Percentiles rank a stretch among this genome's conserved stretches.
These are phyloP conservation scores for Fusarium annulatum DNA, from an alignment of 2,329 filamentous ascomycete genomes.

Conservation along the genomic window DNA sequence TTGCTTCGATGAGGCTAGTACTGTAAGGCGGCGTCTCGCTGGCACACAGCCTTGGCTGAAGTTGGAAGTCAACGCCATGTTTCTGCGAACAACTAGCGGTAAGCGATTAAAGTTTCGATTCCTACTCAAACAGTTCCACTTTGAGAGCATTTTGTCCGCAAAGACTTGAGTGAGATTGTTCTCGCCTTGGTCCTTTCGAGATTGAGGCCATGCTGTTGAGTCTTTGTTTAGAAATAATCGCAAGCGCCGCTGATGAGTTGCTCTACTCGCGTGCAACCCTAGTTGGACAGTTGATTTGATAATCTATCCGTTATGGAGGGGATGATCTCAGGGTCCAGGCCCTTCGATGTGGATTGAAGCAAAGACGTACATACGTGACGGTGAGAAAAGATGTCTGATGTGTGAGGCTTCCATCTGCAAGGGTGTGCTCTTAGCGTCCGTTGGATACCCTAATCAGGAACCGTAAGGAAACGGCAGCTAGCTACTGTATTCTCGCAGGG, in stretches of 20 bases:
- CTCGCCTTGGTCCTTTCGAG: neutral
- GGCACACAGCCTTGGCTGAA: slow-evolving; percentile 31
- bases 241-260: slow-evolving; percentile 28
- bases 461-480: slow-evolving; percentile 35
- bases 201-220: slow-evolving; percentile 3
- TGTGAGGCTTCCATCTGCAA: slow-evolving; percentile 11
- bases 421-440: slow-evolving; percentile 31
- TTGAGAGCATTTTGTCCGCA: slow-evolving; percentile 3
- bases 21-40: slow-evolving; percentile 27
- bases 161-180: neutral
- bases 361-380: slow-evolving; percentile 24
- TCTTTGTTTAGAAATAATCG: neutral
- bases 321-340: slow-evolving; percentile 45
- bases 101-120: slow-evolving; percentile 28
- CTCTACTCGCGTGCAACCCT: slow-evolving; percentile 37
- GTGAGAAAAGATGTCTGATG: slow-evolving; percentile 16
- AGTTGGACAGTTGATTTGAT: slow-evolving; percentile 37
- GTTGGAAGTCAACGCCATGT: slow-evolving; percentile 33
- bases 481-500: neutral
- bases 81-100: slow-evolving; percentile 42
- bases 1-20: slow-evolving; percentile 28
- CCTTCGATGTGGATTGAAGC: slow-evolving; percentile 40
- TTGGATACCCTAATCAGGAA: slow-evolving; percentile 17
- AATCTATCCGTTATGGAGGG: slow-evolving; percentile 32
- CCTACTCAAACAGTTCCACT: slow-evolving; percentile 24